phyloP scores from a whole-genome alignment of 768 basidiomycete genomes.

The Kwoniella dejecticola region DNA sequence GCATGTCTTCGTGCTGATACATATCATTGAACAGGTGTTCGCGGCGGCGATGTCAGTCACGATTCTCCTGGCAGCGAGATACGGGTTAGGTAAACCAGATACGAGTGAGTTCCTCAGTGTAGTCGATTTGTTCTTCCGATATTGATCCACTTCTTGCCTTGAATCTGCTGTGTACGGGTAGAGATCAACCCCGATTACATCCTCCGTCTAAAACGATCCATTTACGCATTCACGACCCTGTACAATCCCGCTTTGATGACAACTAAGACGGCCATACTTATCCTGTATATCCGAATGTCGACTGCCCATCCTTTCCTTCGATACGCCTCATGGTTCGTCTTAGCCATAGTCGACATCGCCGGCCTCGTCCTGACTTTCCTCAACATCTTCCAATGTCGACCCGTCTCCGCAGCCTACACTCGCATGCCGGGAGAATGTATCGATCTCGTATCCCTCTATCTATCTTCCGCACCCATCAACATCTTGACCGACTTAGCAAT shows the following conservation, averaged over 20 bases:
- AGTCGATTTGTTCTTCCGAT: neutral
- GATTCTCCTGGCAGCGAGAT: conserved; percentile 33
- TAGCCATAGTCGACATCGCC: conserved; percentile 36
- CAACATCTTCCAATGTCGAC: conserved; percentile 49
- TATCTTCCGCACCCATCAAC: conserved; percentile 49
- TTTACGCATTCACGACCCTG: conserved; percentile 49
- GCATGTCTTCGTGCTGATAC: no score
- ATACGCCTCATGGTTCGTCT: conserved; percentile 32
- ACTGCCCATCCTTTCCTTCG: conserved; percentile 43
- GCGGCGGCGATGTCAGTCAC: conserved; percentile 27
- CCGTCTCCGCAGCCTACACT: conserved; percentile 35
- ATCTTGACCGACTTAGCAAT: conserved; percentile 52
- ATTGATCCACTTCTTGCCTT: neutral
- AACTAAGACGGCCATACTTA: conserved; percentile 40
- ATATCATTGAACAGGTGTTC: conserved; percentile 23
- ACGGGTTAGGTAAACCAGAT: conserved; percentile 41
- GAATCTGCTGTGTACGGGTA: conserved; percentile 1
- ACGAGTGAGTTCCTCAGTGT: conserved; percentile 22
- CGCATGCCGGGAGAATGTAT: conserved; percentile 31
- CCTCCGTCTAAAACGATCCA: conserved; percentile 16
- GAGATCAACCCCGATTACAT: conserved; percentile 17
- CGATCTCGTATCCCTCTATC: conserved; percentile 46
- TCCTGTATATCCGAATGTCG: conserved; percentile 50
- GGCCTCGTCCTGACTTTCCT: conserved; percentile 50
- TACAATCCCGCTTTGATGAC: conserved; percentile 53